A percentile compares a stretch with the other conserved stretches of the same genome.
phyloP scores from a whole-genome alignment of 2,329 filamentous ascomycete genomes.

The Cytospora schulzeri region DNA sequence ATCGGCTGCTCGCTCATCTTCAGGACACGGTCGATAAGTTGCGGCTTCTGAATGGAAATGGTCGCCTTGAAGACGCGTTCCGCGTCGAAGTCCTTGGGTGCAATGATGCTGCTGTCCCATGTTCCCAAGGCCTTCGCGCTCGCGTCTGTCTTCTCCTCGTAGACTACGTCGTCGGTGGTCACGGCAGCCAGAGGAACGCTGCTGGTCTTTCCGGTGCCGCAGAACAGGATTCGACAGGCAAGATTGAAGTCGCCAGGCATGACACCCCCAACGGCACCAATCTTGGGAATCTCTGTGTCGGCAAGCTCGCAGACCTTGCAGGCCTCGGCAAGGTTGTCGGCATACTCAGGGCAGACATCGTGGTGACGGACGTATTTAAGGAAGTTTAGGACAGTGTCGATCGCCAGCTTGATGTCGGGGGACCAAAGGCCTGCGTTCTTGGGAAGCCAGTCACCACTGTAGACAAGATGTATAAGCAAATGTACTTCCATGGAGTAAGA shows the following conservation, averaged over 20 bases:
- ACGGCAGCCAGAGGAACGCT: no score
- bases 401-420: constrained; percentile 58
- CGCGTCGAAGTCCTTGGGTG: constrained; percentile 46
- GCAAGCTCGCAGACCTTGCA: constrained; percentile 67
- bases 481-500: background rate
- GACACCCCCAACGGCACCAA: constrained; percentile 50
- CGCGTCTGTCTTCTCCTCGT: constrained; percentile 33
- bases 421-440: constrained; percentile 58
- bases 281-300: constrained; percentile 65
- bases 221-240: constrained; percentile 71
- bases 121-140: constrained; percentile 31
- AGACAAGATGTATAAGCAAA: background rate
- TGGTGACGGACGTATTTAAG: constrained; percentile 85
- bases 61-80: constrained; percentile 47
- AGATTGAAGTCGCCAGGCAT: constrained; percentile 81
- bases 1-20: constrained; percentile 34
- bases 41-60: constrained; percentile 42
- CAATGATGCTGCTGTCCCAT: constrained; percentile 31
- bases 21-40: constrained; percentile 34
- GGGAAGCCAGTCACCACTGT: constrained; percentile 58
- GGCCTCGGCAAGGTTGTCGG: constrained; percentile 66
- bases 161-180: background rate
- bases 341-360: constrained; percentile 82
- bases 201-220: constrained; percentile 33
- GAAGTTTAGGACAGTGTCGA: constrained; percentile 78